Evolutionary conservation across 805 yeast species (phyloP), one percentile per base, ranked within the genome.

Genomic region (Vanderwaltozyma verrucispora): DNA sequence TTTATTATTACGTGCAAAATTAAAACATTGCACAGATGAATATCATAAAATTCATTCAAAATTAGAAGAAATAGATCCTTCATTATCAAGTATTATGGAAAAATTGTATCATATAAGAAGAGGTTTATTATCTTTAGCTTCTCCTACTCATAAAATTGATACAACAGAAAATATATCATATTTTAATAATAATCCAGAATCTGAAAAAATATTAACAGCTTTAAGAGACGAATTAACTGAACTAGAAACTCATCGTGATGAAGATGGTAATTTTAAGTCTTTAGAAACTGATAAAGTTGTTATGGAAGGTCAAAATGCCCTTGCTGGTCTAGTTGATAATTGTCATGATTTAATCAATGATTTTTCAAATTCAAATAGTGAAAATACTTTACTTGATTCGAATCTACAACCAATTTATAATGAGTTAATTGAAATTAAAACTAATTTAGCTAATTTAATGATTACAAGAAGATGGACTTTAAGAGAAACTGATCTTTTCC

Each of bases 401-500:
- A 60, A 69, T 35, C 68, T 83, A 38, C 64, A 67, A 35, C 74
- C 74, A 14, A 67, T 82, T 21, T 88, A 83, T 60, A 69, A 73
- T 34, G 69, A 74, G 41, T 65, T 92, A 46, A 64, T 73, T 23
- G 74, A 71, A 32, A 68, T 86, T 48, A 84, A 86, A 56, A 68
- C 75, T 18, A 78, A 79, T 15, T 69, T 92, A 43, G 95, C 85
- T 49, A 85, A 84, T 47, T 65, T 92, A 44, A 68, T 89, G 49
- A 76, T 92, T 32, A 92, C 98, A 3, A 78, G 96, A 60, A 74
- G 98, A 58, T 92, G 99, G 99, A 89, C 97, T 2, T 67, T 92
- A 64, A 75, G 99, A 53, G 95, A 88, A 53, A 92, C 98, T 0
- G 99, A 92, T 62, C 68, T 92, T 43, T 92, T 82, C 63, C 70